Conservation (phyloP, 2,329 filamentous ascomycete species). For the Claviceps sp. region DNA sequence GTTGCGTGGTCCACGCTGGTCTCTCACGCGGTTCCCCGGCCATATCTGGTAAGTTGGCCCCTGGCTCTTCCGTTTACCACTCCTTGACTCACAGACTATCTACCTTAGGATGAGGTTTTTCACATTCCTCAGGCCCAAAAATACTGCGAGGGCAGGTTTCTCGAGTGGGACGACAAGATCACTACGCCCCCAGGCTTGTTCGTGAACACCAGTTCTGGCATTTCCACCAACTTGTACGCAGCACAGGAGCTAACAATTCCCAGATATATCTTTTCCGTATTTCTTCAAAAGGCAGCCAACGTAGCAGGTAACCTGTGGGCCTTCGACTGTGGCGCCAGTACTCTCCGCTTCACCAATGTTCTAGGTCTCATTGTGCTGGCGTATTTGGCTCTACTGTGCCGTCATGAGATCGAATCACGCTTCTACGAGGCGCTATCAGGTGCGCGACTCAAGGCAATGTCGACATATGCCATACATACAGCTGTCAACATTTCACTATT, state of each 20-base stretch:
- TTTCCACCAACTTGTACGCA: background rate
- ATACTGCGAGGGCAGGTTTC: conserved; percentile 65
- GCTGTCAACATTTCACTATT: conserved; percentile 75
- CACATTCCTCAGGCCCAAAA: conserved; percentile 84
- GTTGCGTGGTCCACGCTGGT: conserved; percentile 13
- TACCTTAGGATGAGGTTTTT: conserved; percentile 70
- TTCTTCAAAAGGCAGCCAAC: conserved; percentile 13
- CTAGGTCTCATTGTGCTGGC: conserved; percentile 26
- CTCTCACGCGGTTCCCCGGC: conserved; percentile 29
- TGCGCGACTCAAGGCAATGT: conserved; percentile 14
- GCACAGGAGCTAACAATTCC: conserved; percentile 1
- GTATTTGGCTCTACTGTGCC: conserved; percentile 35
- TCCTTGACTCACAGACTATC: conserved; percentile 5
- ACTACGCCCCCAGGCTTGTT: conserved; percentile 86
- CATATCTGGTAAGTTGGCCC: conserved; percentile 34
- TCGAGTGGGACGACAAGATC: conserved; percentile 89
- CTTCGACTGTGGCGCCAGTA: conserved; percentile 15
- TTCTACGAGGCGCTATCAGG: conserved; percentile 15
- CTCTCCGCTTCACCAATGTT: conserved; percentile 36
- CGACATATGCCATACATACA: conserved; percentile 39
- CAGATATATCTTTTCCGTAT: conserved; percentile 33
- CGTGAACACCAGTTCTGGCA: background rate
- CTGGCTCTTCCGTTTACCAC: background rate
- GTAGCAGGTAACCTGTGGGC: conserved; percentile 4
- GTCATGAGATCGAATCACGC: conserved; percentile 35